Conservation (phyloP, 1,284 basidiomycete species). For the Malassezia restricta region DNA sequence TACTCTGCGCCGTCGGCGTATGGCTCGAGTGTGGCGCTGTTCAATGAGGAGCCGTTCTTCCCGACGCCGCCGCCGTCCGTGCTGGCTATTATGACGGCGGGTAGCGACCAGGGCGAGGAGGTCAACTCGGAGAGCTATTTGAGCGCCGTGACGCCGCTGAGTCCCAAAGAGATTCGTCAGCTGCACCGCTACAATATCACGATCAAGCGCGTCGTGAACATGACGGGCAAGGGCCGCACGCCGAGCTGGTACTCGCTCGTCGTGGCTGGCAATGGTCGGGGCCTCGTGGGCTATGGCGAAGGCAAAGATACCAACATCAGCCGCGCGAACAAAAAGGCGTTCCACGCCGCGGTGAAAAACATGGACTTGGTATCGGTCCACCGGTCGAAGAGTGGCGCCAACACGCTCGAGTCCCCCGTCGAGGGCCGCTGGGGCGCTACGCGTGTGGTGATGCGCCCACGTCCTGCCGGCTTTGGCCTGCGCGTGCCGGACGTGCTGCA, state of each 20-base stretch:
- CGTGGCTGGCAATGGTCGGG: conserved; percentile 69
- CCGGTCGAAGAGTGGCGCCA: conserved; percentile 40
- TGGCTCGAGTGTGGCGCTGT: conserved; percentile 25
- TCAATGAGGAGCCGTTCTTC: conserved; percentile 29
- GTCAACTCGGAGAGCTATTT: conserved; percentile 34
- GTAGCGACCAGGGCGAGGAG: conserved; percentile 26
- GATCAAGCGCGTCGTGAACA: conserved; percentile 56
- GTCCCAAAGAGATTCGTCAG: conserved; percentile 27
- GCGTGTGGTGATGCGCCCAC: conserved; percentile 66
- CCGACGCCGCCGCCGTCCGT: conserved; percentile 27
- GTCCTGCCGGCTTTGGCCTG: conserved; percentile 79
- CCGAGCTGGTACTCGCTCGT: conserved; percentile 58
- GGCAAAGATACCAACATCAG: conserved; percentile 61
- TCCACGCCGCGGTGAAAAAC: conserved; percentile 63
- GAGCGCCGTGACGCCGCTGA: conserved; percentile 36
- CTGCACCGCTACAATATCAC: conserved; percentile 39
- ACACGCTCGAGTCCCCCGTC: conserved; percentile 77
- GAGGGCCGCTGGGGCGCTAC: conserved; percentile 74
- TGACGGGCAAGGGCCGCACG: conserved; percentile 76
- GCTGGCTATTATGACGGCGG: conserved; percentile 22
- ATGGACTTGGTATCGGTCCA: conserved; percentile 66
- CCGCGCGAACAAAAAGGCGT: conserved; percentile 58
- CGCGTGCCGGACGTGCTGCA: conserved; percentile 80
- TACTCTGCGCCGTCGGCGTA: conserved; percentile 17
- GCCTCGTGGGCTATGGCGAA: conserved; percentile 78